Base-by-base conservation (phyloP, 192 early-diverging fungal species). In the Linnemannia zychae region DNA sequence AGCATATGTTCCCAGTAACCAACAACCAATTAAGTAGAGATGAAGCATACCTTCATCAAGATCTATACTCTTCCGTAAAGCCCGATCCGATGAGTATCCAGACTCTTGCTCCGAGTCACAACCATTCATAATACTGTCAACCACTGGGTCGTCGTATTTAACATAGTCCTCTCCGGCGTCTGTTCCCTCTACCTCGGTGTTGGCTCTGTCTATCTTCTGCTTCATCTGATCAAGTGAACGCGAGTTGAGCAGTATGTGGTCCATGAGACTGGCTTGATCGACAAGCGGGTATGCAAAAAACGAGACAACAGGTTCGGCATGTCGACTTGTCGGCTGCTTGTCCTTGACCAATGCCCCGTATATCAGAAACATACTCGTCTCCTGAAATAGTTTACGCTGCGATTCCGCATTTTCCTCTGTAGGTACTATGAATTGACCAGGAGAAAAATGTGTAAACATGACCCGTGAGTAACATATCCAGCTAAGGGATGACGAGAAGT, bases 51-150 rank as follows among this genome's bases (percentile, higher is more conserved):
- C 74, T 82, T 77, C 75, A 68, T 82, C 75, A 5, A 77, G n/a
- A 7, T 82, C 75, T 24, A 73, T 75, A 67, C 47, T 72, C 16
- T 15, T 20, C n/a, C 17, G 24, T 34, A 22, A 9, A 33, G 18
- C 28, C 53, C 38, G 48, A 4, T 71, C 40, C 18, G 60, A 82
- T 2, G 18, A 49, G 18, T 76, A 53, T 33, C 60, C 63, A 4
- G 53, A 66, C 1, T 71, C 74, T 1, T 76, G 36, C 18, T 71
- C 76, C 18, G 48, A 17, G 9, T 46, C 38, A 11, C 37, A 57
- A 20, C 81, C 81, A 33, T 84, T 84, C 81, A 84, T 74, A 20
- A 84, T 84, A 31, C 72, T 84, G n/a, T 84, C 67, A 24, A 78
- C 76, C 1, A 60, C 18, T 4, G 76, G 72, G 40, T 84, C 72